Conservation (phyloP, 257 asterid genomes). For the Nicotiana noctiflora region DNA sequence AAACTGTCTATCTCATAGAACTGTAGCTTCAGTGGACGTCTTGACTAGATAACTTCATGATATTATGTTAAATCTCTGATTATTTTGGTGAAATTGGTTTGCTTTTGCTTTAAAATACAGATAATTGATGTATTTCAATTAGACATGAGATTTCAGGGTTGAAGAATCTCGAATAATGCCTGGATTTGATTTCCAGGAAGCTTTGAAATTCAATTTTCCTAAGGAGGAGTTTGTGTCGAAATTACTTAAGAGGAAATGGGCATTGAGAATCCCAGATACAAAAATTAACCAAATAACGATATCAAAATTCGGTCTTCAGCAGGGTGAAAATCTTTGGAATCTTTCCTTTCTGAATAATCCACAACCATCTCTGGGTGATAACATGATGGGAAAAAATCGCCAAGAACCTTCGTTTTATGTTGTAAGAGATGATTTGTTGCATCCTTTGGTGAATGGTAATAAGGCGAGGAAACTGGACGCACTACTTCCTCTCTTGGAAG, state of each 20-base stretch:
- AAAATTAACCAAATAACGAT: slow-evolving; percentile 54
- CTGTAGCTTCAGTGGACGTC: background rate
- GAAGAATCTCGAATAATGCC: background rate
- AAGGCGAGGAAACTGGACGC: slow-evolving; percentile 89
- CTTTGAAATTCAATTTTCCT: slow-evolving; percentile 21
- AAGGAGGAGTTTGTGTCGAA: slow-evolving; percentile 35
- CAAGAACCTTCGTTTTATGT: slow-evolving; percentile 53
- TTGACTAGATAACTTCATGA: background rate
- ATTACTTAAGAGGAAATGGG: slow-evolving; percentile 68
- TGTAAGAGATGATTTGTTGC: slow-evolving; percentile 85
- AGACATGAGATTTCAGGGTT: background rate
- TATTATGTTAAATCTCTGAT: background rate
- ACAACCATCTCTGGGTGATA: slow-evolving; percentile 45
- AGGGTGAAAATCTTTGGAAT: slow-evolving; percentile 18
- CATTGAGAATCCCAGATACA: slow-evolving; percentile 56
- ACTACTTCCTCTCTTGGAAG: slow-evolving; percentile 76
- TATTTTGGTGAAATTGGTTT: background rate
- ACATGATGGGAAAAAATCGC: slow-evolving; percentile 13
- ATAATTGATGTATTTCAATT: background rate
- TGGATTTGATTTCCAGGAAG: slow-evolving; percentile 27
- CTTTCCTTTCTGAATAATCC: slow-evolving; percentile 30
- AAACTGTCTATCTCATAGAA: background rate
- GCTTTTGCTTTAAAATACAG: background rate
- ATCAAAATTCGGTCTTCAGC: slow-evolving; percentile 16
- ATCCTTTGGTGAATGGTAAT: slow-evolving; percentile 89